Base-by-base conservation (phyloP, 73 alveolate genomes). In the Breviolum minutum region DNA sequence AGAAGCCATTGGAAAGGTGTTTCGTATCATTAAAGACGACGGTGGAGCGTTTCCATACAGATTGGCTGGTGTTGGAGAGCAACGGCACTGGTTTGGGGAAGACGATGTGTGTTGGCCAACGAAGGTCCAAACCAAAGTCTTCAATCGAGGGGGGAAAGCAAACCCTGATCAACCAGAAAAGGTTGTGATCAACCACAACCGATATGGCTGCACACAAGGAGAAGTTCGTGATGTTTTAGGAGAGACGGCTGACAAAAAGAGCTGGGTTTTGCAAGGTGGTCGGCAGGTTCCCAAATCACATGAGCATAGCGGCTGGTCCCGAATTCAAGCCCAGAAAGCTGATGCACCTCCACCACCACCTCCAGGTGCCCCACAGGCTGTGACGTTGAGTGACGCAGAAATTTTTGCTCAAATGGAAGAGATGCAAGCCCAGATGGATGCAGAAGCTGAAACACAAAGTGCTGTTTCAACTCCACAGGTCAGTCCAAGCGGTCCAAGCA, bases 71-170 rank as follows among this genome's bases (percentile, higher is more conserved):
- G 90, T 92, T 32, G 98, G 98, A 32, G 98, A 92, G 66, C 98
- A 92, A 62, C 89, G 98, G 91, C 98, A 92, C 54, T 92, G 98
- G 98, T 92, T 92, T 68, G 83, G 98, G 24, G 98, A 92, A 81
- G 98, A 92, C 17, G 98, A 92, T 69, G 83, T 92, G 27, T 92
- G 98, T 80, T 92, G 98, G 98, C 98, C 98, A 14, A 81, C 87
- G 30, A 73, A 71, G 66, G 87, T 83, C 26, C 92, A 83, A 61
- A 83, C 92, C 76, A 83, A 83, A 61, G 92, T 83, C 71, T 86
- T 86, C 80, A 86, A 63, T 27, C 69, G 63, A 86, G 94, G 94
- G 5, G 64, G 79, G 12, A 61, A 86, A 86, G 30, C 63, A 10
- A 63, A 86, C 62, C 70, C 83, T 62, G 98, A 48, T n/a, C 80